These are phyloP conservation scores for Phalaenopsis equestris DNA, from an alignment of 106 monocot genomes.

Conservation along the genomic window DNA sequence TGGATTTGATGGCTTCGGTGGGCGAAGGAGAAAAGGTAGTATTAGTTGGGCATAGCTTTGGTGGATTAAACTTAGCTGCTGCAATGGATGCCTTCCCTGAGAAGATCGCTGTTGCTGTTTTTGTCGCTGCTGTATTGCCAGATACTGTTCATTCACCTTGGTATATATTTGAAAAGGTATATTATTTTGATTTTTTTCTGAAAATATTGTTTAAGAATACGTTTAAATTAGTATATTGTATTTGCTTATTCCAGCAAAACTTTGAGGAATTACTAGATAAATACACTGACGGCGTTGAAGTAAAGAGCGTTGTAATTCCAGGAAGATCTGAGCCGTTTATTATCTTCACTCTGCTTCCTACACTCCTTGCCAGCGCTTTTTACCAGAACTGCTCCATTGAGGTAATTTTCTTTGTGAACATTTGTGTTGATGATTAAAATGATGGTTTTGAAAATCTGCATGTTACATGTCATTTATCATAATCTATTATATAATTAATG, in stretches of 20 bases:
- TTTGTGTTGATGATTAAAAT: too few relatives aligned
- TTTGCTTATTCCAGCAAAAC: neutral
- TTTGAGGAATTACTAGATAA: neutral
- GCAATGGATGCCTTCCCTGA: conserved; percentile 32
- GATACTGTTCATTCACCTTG: neutral
- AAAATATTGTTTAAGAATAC: too few relatives aligned
- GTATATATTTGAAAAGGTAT: neutral
- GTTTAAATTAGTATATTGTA: neutral
- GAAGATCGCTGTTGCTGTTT: conserved; percentile 22
- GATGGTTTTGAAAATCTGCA: too few relatives aligned
- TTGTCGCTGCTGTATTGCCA: conserved; percentile 20
- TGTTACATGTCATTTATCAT: too few relatives aligned
- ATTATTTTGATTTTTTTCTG: too few relatives aligned
- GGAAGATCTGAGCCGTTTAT: conserved; percentile 1
- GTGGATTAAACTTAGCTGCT: conserved; percentile 21
- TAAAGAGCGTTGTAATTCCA: neutral
- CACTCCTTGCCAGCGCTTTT: neutral
- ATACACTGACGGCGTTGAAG: neutral
- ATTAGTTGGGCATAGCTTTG: conserved; percentile 36
- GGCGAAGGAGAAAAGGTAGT: conserved; percentile 17
- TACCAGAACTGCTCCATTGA: neutral
- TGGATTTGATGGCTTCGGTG: conserved; percentile 9
- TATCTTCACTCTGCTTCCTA: neutral
- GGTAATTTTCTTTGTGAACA: neutral
- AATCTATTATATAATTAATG: too few relatives aligned